Conservation (phyloP, 176 grass and related monocot genomes). For the Luzula sylvatica region DNA sequence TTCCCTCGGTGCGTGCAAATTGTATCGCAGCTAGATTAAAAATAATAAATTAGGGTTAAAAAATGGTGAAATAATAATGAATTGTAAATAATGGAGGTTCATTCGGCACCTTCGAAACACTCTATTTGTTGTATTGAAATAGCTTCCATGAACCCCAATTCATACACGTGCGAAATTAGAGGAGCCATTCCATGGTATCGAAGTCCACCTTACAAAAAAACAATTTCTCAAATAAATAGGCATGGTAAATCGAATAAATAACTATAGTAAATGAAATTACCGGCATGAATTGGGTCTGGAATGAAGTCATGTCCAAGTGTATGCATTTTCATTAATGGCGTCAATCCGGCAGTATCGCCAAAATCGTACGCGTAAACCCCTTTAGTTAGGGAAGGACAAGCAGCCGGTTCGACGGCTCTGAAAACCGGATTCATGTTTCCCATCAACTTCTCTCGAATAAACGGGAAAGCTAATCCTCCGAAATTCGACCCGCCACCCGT, state of each 20-base stretch:
- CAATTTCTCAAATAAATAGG: background rate
- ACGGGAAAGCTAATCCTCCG: conserved; percentile 63
- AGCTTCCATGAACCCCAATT: conserved; percentile 76
- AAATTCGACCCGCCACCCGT: conserved; percentile 96
- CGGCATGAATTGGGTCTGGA: conserved; percentile 87
- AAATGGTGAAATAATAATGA: background rate
- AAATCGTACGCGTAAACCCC: conserved; percentile 76
- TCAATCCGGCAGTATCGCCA: conserved; percentile 71
- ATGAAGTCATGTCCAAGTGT: conserved; percentile 87
- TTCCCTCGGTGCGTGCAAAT: conserved; percentile 83
- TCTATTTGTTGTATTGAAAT: conserved; percentile 72
- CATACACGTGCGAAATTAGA: conserved; percentile 80
- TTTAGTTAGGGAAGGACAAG: conserved; percentile 85
- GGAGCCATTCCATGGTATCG: conserved; percentile 98
- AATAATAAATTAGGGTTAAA: background rate
- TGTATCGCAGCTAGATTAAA: conserved; percentile 57
- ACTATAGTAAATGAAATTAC: conserved; percentile 11
- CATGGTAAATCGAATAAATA: background rate
- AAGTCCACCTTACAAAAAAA: conserved; percentile 50
- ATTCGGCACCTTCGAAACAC: conserved; percentile 65
- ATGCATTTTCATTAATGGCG: conserved; percentile 98
- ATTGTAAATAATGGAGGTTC: background rate
- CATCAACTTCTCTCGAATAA: conserved; percentile 75
- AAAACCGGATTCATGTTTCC: conserved; percentile 56
- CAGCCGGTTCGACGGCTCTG: conserved; percentile 71